Evolutionary conservation across 306 rosid species (phyloP).

Genomic region (barrel medic (Medicago truncatula)): MtrunA17r5.0-ANR NC_053048.1:33126501-33127000

Average conservation of each 20-base stretch:
- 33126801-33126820: slow-evolving; percentile 32
- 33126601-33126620: neutral
- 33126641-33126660: neutral
- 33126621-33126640: neutral
- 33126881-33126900: neutral
- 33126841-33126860: neutral
- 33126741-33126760: neutral
- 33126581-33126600: neutral
- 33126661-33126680: neutral
- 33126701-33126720: neutral
- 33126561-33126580: neutral
- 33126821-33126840: slow-evolving; percentile 14
- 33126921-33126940: slow-evolving; percentile 86
- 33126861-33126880: neutral
- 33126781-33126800: neutral
- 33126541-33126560: neutral
- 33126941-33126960: slow-evolving; percentile 93
- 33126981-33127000: slow-evolving; percentile 83
- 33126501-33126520: neutral
- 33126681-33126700: neutral
- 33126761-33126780: neutral
- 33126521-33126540: neutral
- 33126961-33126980: slow-evolving; percentile 93
- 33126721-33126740: neutral
- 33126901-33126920: slow-evolving; percentile 83